These are phyloP conservation scores for Aureobasidium sp. DNA, from an alignment of 2,329 filamentous ascomycete genomes.

Conservation along the genomic window DNA sequence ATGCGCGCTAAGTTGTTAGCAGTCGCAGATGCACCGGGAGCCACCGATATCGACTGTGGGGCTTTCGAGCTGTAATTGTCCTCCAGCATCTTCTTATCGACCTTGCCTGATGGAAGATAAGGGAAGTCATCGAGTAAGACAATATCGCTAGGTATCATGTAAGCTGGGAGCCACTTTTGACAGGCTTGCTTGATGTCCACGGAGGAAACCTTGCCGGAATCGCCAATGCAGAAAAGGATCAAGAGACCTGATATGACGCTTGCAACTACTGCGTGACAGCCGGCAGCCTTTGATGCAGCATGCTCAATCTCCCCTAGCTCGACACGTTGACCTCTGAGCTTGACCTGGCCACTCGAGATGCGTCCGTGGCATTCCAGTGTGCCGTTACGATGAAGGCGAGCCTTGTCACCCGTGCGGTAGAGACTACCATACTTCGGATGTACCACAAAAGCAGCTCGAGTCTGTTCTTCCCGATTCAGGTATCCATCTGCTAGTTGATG, in stretches of 20 bases:
- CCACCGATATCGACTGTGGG: constrained; percentile 16
- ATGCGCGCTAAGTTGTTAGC: constrained; percentile 29
- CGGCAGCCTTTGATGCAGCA: constrained; percentile 49
- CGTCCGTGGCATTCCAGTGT: constrained; percentile 77
- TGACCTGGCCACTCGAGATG: constrained; percentile 73
- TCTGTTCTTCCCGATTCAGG: constrained; percentile 72
- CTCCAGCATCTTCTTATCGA: constrained; percentile 42
- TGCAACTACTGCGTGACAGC: constrained; percentile 57
- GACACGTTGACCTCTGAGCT: constrained; percentile 74
- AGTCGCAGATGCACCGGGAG: not conserved
- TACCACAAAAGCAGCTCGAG: constrained; percentile 59
- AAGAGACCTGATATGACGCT: constrained; percentile 59
- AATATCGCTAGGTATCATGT: constrained; percentile 75
- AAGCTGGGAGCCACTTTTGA: constrained; percentile 66
- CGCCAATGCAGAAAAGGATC: constrained; percentile 64
- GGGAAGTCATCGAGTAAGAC: constrained; percentile 58
- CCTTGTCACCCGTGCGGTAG: constrained; percentile 82
- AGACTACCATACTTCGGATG: constrained; percentile 57
- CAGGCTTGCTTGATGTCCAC: constrained; percentile 51
- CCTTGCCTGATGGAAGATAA: constrained; percentile 72
- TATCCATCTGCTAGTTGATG: constrained; percentile 73
- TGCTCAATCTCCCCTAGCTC: constrained; percentile 65
- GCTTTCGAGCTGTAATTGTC: constrained; percentile 50
- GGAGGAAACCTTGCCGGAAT: constrained; percentile 32
- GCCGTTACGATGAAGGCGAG: constrained; percentile 57